These are phyloP conservation scores for Russula dissimulans DNA, from an alignment of 768 basidiomycete genomes.

Conservation along the genomic window DNA sequence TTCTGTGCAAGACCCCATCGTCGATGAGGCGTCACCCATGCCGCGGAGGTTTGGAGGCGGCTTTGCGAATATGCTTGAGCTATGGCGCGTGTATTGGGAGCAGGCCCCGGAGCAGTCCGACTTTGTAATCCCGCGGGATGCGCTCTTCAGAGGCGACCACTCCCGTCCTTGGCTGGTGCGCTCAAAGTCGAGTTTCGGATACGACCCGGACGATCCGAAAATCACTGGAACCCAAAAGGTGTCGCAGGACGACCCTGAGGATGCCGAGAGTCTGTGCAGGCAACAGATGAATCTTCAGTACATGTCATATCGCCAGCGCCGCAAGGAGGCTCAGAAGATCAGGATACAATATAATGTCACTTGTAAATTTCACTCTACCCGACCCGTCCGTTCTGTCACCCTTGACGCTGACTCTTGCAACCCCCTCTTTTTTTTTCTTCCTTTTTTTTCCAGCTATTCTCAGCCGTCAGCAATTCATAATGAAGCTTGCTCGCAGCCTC, in stretches of 20 bases:
- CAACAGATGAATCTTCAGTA: conserved; percentile 33
- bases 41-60: conserved; percentile 16
- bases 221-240: conserved; percentile 47
- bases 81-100: conserved; percentile 16
- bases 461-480: conserved; percentile 75
- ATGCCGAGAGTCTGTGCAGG: conserved; percentile 45
- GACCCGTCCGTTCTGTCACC: background rate
- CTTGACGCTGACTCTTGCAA: background rate
- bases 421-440: background rate
- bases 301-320: conserved; percentile 59
- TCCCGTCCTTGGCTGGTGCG: conserved; percentile 3
- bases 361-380: conserved; percentile 35
- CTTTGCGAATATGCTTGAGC: conserved; percentile 15
- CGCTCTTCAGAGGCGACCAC: background rate
- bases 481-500: conserved; percentile 75
- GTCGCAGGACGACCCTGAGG: conserved; percentile 49
- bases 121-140: conserved; percentile 3
- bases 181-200: conserved; percentile 9
- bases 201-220: conserved; percentile 64
- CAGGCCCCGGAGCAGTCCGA: conserved; percentile 8
- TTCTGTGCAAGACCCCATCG: conserved; percentile 6
- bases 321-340: conserved; percentile 54
- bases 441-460: conserved; percentile 47
- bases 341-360: conserved; percentile 70
- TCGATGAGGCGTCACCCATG: background rate